These are phyloP conservation scores for Tremella mesenterica DNA, from an alignment of 768 basidiomycete species.

Conservation along the genomic window DNA sequence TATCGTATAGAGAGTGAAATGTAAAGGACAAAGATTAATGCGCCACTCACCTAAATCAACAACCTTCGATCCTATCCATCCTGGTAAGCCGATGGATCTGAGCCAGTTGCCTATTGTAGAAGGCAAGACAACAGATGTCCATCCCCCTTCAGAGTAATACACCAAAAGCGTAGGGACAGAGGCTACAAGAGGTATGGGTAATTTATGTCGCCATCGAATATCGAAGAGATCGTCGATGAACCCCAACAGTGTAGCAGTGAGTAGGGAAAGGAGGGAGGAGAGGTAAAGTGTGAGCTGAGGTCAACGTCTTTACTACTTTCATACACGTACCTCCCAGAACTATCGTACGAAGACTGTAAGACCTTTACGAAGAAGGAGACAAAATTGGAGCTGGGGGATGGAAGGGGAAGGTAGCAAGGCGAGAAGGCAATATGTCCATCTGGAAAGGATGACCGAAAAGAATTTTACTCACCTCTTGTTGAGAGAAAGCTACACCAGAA, in stretches of 20 bases:
- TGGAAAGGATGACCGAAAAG: neutral
- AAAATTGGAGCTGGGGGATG: slow-evolving; percentile 80
- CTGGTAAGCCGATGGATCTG: slow-evolving; percentile 7
- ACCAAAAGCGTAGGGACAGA: slow-evolving; percentile 91
- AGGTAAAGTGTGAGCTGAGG: slow-evolving; percentile 84
- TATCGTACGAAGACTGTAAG: too few species aligned
- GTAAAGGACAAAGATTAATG: neutral
- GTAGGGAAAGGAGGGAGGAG: slow-evolving; percentile 79
- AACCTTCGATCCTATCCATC: slow-evolving; percentile 51
- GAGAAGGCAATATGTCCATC: slow-evolving; percentile 54
- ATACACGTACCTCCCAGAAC: too few species aligned
- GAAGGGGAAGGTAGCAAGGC: slow-evolving; percentile 80
- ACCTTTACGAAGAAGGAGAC: too few species aligned
- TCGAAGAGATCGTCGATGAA: slow-evolving; percentile 97
- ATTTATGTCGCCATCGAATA: slow-evolving; percentile 95
- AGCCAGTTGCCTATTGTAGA: slow-evolving; percentile 57
- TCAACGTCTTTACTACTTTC: too few species aligned
- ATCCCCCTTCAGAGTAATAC: slow-evolving; percentile 88
- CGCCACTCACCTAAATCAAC: slow-evolving; percentile 69
- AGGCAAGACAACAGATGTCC: slow-evolving; percentile 88
- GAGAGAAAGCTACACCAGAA: slow-evolving; percentile 44
- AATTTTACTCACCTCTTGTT: slow-evolving; percentile 41
- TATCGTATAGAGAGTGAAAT: too few species aligned
- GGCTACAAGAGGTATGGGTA: slow-evolving; percentile 93
- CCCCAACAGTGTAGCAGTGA: slow-evolving; percentile 87